Evolutionary conservation across 768 basidiomycete species (phyloP), one percentile per base, ranked within the genome.

Genomic region (Royoungia palumana): DNA sequence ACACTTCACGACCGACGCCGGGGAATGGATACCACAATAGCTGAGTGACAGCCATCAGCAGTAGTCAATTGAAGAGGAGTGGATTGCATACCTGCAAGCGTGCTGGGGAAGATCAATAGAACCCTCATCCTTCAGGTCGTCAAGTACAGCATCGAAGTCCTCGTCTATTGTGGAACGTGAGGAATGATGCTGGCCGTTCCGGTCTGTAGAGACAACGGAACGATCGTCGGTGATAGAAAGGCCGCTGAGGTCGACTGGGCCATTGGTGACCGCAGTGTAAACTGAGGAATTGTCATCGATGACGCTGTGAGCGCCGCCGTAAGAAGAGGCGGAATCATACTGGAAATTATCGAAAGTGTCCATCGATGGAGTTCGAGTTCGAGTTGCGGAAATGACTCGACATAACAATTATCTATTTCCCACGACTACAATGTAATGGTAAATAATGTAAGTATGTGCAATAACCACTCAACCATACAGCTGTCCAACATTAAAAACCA

Each of bases 11-110:
- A 99, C 96, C 30, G 91, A 94, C 6, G 94, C 89, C 6, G 96
- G 94, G 40, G 91, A 93, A 70, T 98, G 95, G 36, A 98, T 97
- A 20, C 96, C 96, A 61, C 96, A 99, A 62, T 99, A 99, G 65
- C 95, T 96, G 54, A 25, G 54, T 38, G 4, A 40, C 48, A 46
- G 41, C 58, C 45, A 45, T 46, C 22, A 51, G 32, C 22, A 40
- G 19, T 14, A 36, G 54, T 59, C 41, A 19, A 17, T 24, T 34
- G 17, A 46, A 30, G 37, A 25, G 35, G 40, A 32, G 35, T 4
- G 19, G 39, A 4, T 22, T 48, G 72, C 79, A 52, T 47, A 93
- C 94, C 90, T 93, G 89, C 94, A 97, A 9, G 95, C 95, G 68
- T 97, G 95, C 10, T 87, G 82, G 2, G 92, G 92, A 43, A 94